These are phyloP conservation scores for Colletotrichum higginsianum DNA, from an alignment of 2,329 filamentous ascomycete genomes.

Conservation along the genomic window DNA sequence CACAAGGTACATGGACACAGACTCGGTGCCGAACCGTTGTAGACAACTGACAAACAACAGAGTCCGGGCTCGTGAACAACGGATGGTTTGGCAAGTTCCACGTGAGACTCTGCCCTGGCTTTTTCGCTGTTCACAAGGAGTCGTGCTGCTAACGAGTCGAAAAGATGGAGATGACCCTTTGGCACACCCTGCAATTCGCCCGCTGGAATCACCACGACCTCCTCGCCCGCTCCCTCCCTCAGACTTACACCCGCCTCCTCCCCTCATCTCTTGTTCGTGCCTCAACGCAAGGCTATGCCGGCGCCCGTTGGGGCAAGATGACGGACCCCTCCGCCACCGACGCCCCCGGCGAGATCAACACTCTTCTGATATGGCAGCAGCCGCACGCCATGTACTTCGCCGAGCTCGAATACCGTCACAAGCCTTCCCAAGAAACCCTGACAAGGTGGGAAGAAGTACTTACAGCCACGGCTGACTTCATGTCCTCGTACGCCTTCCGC, in stretches of 20 bases:
- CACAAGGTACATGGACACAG: constrained; percentile 56
- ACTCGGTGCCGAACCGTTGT: too few relatives aligned
- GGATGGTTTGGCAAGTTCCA: constrained; percentile 72
- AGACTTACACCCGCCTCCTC: constrained; percentile 64
- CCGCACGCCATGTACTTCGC: constrained; percentile 74
- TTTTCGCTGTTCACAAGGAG: too few relatives aligned
- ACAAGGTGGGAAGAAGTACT: constrained; percentile 68
- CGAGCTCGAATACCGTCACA: constrained; percentile 67
- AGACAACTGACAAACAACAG: constrained; percentile 25
- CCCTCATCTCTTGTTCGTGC: constrained; percentile 56
- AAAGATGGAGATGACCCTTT: constrained; percentile 68
- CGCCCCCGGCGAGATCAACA: constrained; percentile 73
- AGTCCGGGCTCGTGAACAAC: constrained; percentile 65
- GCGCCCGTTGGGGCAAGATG: constrained; percentile 61
- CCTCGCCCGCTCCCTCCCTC: constrained; percentile 60
- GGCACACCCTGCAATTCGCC: constrained; percentile 67
- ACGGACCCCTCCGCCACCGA: constrained; percentile 64
- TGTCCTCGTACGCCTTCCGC: constrained; percentile 70
- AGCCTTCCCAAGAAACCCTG: constrained; percentile 60
- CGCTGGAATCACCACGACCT: constrained; percentile 64
- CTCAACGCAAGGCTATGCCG: constrained; percentile 57
- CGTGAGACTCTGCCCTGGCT: constrained; percentile 45
- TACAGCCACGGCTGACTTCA: constrained; percentile 69
- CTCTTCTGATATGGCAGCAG: constrained; percentile 74
- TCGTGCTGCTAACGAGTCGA: background rate